Evolutionary conservation across 169 alveolate species (phyloP).

Genomic region (Besnoitia besnoiti): DNA sequence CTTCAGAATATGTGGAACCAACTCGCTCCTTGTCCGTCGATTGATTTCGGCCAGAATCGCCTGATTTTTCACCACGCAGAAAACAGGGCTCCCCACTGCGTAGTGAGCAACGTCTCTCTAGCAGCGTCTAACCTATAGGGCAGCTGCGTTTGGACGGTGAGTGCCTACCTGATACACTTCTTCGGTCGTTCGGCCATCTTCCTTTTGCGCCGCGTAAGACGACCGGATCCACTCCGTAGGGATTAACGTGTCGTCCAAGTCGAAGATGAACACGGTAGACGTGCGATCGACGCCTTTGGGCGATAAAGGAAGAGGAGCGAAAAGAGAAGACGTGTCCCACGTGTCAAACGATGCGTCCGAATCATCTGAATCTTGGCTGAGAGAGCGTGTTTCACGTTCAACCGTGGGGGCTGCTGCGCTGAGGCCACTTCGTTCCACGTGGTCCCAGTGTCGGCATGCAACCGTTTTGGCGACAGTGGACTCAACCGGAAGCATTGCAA

Average conservation of each 20-base stretch:
- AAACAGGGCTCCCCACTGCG: too few species aligned
- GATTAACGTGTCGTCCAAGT: constrained; percentile 83
- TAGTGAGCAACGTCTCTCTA: too few species aligned
- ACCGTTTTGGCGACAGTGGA: neutral
- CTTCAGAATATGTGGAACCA: constrained; percentile 74
- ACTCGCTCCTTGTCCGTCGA: constrained; percentile 72
- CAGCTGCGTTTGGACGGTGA: too few species aligned
- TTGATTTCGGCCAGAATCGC: constrained; percentile 74
- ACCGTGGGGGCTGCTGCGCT: neutral
- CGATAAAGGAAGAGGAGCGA: neutral
- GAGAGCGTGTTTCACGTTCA: neutral
- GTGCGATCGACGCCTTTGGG: neutral
- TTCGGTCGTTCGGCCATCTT: constrained; percentile 38
- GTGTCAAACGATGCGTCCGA: constrained; percentile 18
- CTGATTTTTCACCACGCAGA: too few species aligned
- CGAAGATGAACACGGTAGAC: constrained; percentile 76
- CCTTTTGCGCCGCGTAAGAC: constrained; percentile 57
- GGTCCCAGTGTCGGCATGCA: constrained; percentile 16
- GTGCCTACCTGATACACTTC: constrained; percentile 59
- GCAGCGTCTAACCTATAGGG: neutral
- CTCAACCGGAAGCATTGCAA: constrained; percentile 6
- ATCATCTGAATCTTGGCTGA: neutral
- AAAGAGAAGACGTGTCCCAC: neutral
- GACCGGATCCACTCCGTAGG: constrained; percentile 85
- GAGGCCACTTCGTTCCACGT: neutral